Evolutionary conservation across 352 stramenopile genomes (phyloP).

Genomic region (Nothophytophthora sp.): DNA sequence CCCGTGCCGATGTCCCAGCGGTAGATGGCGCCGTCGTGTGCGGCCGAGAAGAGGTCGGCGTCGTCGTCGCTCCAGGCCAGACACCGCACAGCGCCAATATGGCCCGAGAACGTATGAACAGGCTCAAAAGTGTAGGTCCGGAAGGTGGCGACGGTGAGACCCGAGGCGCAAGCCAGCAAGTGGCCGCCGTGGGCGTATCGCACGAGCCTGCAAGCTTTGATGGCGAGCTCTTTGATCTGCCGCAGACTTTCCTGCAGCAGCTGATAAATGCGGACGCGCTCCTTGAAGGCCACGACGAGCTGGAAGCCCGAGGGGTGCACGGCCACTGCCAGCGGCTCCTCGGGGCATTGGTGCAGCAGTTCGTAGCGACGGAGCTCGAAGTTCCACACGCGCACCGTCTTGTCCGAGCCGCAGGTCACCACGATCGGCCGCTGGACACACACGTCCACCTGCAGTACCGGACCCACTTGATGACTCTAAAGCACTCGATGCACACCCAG

Average conservation of each 20-base stretch:
- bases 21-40: slow-evolving; percentile 81
- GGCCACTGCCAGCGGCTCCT: slow-evolving; percentile 63
- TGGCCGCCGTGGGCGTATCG: slow-evolving; percentile 73
- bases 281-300: slow-evolving; percentile 76
- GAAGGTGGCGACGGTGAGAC: slow-evolving; percentile 64
- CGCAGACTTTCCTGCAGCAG: too few relatives aligned
- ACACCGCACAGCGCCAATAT: slow-evolving; percentile 74
- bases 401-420: slow-evolving; percentile 80
- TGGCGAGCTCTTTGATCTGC: too few relatives aligned
- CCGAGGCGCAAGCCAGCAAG: slow-evolving; percentile 70
- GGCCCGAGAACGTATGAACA: slow-evolving; percentile 73
- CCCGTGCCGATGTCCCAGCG: slow-evolving; percentile 66
- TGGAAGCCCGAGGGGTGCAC: slow-evolving; percentile 77
- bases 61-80: slow-evolving; percentile 77
- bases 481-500: not conserved
- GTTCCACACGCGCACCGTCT: slow-evolving; percentile 90
- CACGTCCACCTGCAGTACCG: slow-evolving; percentile 73
- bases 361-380: slow-evolving; percentile 70
- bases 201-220: too few relatives aligned
- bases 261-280: too few relatives aligned
- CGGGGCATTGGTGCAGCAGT: slow-evolving; percentile 54
- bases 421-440: slow-evolving; percentile 86
- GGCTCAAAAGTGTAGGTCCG: slow-evolving; percentile 70
- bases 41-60: slow-evolving; percentile 73
- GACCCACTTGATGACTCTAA: slow-evolving; percentile 67